These are phyloP conservation scores for Samsoniella hepiali DNA, from an alignment of 2,329 filamentous ascomycete genomes.

Conservation along the genomic window DNA sequence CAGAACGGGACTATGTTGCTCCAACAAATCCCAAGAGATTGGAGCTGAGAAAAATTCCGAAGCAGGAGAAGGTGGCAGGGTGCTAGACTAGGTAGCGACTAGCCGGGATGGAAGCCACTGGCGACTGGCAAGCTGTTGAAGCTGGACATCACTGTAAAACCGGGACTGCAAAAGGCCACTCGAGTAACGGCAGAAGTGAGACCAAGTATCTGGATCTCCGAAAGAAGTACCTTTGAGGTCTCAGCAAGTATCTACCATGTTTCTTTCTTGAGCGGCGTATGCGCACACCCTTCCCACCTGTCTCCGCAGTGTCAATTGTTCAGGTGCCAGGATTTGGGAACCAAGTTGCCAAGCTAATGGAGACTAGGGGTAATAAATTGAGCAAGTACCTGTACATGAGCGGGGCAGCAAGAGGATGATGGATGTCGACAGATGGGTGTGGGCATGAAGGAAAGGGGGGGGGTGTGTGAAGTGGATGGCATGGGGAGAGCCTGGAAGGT, in stretches of 20 bases:
- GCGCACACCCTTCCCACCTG: neutral
- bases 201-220: neutral
- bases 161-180: neutral
- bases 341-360: neutral
- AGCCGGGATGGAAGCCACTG: neutral
- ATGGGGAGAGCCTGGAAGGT: no score
- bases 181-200: neutral
- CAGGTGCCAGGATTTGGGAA: neutral
- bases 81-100: neutral
- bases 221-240: neutral
- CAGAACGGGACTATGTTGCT: neutral
- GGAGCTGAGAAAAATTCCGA: neutral
- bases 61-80: neutral
- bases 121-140: neutral
- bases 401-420: neutral
- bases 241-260: constrained; percentile 11
- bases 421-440: no score
- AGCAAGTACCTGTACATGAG: constrained; percentile 18
- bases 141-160: no score
- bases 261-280: neutral
- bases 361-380: neutral
- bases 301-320: neutral
- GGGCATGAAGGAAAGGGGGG: neutral
- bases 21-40: neutral
- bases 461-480: neutral